Percentiles rank a stretch among this genome's conserved stretches.
These are phyloP conservation scores for Podila horticola DNA, from an alignment of 192 early-diverging fungal species.

Conservation along the genomic window DNA sequence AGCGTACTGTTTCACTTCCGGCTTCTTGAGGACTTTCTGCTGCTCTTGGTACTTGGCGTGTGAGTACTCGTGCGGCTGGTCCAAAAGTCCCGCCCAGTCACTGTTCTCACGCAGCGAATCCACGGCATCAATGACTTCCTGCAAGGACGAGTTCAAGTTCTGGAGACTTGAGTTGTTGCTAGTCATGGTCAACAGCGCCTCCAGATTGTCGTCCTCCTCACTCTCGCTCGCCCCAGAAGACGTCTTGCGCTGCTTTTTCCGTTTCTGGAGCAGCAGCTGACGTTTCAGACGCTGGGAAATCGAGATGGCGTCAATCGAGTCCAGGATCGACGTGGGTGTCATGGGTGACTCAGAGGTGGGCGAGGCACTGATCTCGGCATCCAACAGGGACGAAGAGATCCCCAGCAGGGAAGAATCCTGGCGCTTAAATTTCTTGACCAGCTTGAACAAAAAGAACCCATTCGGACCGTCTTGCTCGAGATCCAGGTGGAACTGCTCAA, in stretches of 20 bases:
- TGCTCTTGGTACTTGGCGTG: neutral
- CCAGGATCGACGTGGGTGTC: slow-evolving; percentile 29
- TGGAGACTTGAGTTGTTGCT: slow-evolving; percentile 44
- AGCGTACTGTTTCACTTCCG: slow-evolving; percentile 5
- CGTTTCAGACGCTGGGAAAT: slow-evolving; percentile 42
- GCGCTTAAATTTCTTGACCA: slow-evolving; percentile 40
- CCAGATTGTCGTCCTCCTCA: slow-evolving; percentile 38
- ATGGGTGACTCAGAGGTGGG: slow-evolving; percentile 12
- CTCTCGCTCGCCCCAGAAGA: neutral
- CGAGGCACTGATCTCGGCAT: slow-evolving; percentile 31
- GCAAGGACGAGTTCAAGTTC: slow-evolving; percentile 44
- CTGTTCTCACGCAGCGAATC: slow-evolving; percentile 17
- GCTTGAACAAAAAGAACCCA: slow-evolving; percentile 48
- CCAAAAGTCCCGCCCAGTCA: slow-evolving; percentile 32
- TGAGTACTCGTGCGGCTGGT: neutral
- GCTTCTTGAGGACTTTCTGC: neutral
- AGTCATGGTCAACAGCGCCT: slow-evolving; percentile 37
- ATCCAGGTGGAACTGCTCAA: slow-evolving; percentile 48
- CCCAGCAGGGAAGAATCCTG: slow-evolving; percentile 29
- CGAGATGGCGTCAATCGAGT: slow-evolving; percentile 35
- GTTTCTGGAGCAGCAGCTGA: slow-evolving; percentile 42
- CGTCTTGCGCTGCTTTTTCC: slow-evolving; percentile 33
- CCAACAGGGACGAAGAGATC: slow-evolving; percentile 23
- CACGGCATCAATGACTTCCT: slow-evolving; percentile 45
- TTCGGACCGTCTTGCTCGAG: slow-evolving; percentile 45